These are phyloP conservation scores for Arthrobotrys pseudoclavata DNA, from an alignment of 2,329 filamentous ascomycete species.

Conservation along the genomic window DNA sequence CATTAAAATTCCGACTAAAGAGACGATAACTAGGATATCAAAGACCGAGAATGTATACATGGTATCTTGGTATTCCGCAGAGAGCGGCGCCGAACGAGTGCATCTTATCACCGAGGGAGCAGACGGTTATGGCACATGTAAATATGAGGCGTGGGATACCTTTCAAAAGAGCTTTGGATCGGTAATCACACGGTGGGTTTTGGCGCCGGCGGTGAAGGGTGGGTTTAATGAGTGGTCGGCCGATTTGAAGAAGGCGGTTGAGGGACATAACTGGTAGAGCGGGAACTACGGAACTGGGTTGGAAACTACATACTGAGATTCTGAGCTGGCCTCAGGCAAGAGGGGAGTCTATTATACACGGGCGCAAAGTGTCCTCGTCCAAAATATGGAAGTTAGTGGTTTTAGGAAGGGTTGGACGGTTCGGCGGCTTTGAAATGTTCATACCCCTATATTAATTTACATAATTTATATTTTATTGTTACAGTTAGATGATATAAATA, in stretches of 20 bases:
- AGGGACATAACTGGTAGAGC: conserved; percentile 40
- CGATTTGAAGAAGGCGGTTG: conserved; percentile 47
- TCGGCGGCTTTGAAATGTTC: neutral
- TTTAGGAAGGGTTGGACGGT: neutral
- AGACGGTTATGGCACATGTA: conserved; percentile 48
- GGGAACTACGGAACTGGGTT: neutral
- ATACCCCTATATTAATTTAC: neutral
- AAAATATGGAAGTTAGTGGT: neutral
- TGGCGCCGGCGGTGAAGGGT: conserved; percentile 15
- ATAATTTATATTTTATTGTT: neutral
- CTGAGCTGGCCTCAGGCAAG: conserved; percentile 11
- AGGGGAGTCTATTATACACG: neutral
- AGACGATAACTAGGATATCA: conserved; percentile 39
- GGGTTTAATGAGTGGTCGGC: conserved; percentile 48
- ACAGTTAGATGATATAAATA: neutral
- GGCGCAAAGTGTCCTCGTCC: neutral
- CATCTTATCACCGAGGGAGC: conserved; percentile 48
- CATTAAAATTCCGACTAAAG: conserved; percentile 11
- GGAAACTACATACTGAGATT: neutral
- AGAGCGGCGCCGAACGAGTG: conserved; percentile 34
- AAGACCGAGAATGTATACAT: conserved; percentile 38
- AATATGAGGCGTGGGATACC: conserved; percentile 50
- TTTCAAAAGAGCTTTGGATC: conserved; percentile 38
- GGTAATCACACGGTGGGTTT: conserved; percentile 9
- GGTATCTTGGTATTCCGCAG: conserved; percentile 16